These are phyloP conservation scores for Drosera spatulata DNA, from an alignment of 179 eudicot genomes.

Conservation along the genomic window DNA sequence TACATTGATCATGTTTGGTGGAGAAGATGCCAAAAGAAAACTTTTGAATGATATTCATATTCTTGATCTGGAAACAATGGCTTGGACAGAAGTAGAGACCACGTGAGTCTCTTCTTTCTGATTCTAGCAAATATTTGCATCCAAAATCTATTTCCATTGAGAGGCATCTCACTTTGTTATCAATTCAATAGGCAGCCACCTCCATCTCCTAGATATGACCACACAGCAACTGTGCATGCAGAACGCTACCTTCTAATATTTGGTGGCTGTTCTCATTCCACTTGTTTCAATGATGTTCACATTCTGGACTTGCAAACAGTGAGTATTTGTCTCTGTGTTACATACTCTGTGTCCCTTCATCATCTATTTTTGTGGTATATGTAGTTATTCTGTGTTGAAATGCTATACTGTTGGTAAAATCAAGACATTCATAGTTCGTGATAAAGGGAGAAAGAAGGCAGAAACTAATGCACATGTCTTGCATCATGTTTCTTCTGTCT, in stretches of 20 bases:
- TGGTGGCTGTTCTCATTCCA: conserved; percentile 96
- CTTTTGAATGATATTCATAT: conserved; percentile 66
- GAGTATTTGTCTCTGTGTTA: conserved; percentile 12
- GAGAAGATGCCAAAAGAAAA: conserved; percentile 58
- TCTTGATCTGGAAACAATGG: conserved; percentile 70
- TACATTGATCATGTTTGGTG: conserved; percentile 85
- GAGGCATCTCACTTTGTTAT: conserved; percentile 20
- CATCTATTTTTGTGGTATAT: too few relatives aligned
- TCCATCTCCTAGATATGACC: conserved; percentile 96
- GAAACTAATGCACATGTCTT: too few relatives aligned
- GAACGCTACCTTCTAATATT: conserved; percentile 75
- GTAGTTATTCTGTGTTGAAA: too few relatives aligned
- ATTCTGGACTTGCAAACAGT: conserved; percentile 85
- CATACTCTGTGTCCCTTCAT: too few relatives aligned
- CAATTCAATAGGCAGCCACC: conserved; percentile 71
- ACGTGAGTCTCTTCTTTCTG: conserved; percentile 36
- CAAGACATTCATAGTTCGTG: too few relatives aligned
- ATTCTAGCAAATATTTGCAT: conserved; percentile 2
- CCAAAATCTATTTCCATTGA: conserved; percentile 3
- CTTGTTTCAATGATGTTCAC: conserved; percentile 71
- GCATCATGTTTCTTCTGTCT: too few relatives aligned
- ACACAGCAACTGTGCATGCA: conserved; percentile 71
- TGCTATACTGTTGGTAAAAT: too few relatives aligned
- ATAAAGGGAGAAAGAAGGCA: too few relatives aligned
- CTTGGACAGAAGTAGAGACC: conserved; percentile 64